Conservation (phyloP, 306 rosid genomes). For the Acacia confusa region DNA sequence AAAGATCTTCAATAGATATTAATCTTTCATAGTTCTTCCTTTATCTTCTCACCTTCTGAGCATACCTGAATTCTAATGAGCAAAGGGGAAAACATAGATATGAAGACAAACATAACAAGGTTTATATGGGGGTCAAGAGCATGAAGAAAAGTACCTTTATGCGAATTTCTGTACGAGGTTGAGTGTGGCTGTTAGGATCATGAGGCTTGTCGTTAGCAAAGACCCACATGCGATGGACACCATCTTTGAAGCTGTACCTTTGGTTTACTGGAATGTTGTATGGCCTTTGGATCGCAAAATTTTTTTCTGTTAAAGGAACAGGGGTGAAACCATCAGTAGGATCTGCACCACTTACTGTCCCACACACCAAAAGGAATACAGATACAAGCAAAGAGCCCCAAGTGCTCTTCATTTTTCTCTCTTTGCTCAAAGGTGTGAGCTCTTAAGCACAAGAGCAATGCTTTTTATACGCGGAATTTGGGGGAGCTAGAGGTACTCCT, state of each 20-base stretch:
- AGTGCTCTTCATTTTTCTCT: slow-evolving; percentile 19
- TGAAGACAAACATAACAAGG: background rate
- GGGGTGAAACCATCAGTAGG: slow-evolving; percentile 50
- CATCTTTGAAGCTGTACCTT: slow-evolving; percentile 35
- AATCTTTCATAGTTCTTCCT: background rate
- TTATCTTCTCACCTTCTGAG: background rate
- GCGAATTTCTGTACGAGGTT: slow-evolving; percentile 52
- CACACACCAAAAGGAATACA: background rate
- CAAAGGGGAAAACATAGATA: background rate
- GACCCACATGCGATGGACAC: slow-evolving; percentile 45
- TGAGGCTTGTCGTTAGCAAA: slow-evolving; percentile 53
- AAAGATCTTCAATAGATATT: background rate
- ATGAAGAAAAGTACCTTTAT: slow-evolving; percentile 22
- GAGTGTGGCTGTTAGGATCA: slow-evolving; percentile 34
- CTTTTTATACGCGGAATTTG: too few relatives aligned
- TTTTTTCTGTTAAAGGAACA: slow-evolving; percentile 41
- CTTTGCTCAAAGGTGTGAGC: background rate
- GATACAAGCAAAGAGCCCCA: background rate
- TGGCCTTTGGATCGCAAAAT: slow-evolving; percentile 40
- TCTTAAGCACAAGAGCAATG: background rate
- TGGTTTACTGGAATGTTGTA: slow-evolving; percentile 40
- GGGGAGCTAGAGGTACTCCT: too few relatives aligned
- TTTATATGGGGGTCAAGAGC: background rate
- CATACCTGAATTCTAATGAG: background rate
- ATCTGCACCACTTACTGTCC: slow-evolving; percentile 30